phyloP scores from a whole-genome alignment of 371 early-diverging fungal species.

The Blakeslea trispora region DNA sequence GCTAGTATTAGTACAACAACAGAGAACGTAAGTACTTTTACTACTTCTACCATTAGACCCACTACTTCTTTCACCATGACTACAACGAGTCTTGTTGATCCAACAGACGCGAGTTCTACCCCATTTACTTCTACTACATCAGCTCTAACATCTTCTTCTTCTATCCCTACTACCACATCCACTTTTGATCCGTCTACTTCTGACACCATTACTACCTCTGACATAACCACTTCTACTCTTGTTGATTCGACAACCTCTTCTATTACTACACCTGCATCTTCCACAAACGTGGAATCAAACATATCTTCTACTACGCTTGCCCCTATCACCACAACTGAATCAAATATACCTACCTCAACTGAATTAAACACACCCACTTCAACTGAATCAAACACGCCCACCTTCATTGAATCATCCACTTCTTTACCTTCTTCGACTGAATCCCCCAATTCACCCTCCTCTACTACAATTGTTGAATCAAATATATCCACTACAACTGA shows the following conservation, averaged over 20 bases:
- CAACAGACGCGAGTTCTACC: not conserved
- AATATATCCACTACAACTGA: too few species aligned
- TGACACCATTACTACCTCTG: not conserved
- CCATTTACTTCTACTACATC: not conserved
- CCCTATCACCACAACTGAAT: slow-evolving; percentile 2
- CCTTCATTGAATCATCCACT: too few species aligned
- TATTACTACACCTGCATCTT: slow-evolving; percentile 1
- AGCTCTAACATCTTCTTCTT: slow-evolving; percentile 3
- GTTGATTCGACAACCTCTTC: not conserved
- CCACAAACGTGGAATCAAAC: too few species aligned
- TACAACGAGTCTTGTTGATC: not conserved
- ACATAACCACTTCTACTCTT: not conserved
- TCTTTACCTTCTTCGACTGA: too few species aligned
- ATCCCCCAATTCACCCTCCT: not conserved
- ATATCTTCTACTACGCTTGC: not conserved
- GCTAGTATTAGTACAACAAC: slow-evolving; percentile 5
- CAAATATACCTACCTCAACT: too few species aligned
- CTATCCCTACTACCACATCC: slow-evolving; percentile 1
- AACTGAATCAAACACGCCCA: too few species aligned
- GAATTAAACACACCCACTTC: too few species aligned
- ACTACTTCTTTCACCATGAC: not conserved
- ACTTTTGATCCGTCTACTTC: not conserved
- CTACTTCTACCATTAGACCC: not conserved
- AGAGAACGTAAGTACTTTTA: slow-evolving; percentile 3
- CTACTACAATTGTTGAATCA: slow-evolving; percentile 1